Percentiles rank a stretch among this genome's conserved stretches.
Conservation (phyloP, 495 filamentous ascomycete genomes). For the Bacidia gigantensis region DNA sequence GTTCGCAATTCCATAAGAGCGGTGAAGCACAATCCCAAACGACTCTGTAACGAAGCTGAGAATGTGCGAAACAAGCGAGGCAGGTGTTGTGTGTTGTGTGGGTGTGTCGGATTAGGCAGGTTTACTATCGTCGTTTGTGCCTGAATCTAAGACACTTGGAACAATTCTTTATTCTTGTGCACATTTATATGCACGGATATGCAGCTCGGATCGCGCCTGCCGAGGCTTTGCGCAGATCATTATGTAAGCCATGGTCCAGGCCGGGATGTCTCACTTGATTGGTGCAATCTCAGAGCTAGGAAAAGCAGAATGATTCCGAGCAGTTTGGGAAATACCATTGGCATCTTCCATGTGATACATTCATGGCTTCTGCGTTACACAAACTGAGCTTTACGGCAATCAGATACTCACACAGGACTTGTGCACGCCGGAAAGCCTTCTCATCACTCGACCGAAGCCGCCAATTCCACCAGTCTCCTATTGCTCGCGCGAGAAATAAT, state of each 20-base stretch:
- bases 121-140: neutral
- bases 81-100: neutral
- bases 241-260: no score
- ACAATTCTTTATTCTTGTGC: no score
- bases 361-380: constrained; percentile 27
- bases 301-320: no score
- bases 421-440: constrained; percentile 6
- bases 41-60: neutral
- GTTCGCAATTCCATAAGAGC: constrained; percentile 19
- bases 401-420: constrained; percentile 14
- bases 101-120: neutral
- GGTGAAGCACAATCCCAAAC: neutral
- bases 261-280: no score
- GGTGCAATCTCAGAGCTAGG: no score
- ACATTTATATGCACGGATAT: no score
- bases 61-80: neutral
- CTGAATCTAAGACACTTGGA: neutral
- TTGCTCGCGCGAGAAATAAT: constrained; percentile 27
- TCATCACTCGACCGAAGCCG: constrained; percentile 20
- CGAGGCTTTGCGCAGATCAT: no score
- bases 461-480: constrained; percentile 29
- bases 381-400: constrained; percentile 19
- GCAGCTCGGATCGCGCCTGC: neutral
- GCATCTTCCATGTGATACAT: no score
- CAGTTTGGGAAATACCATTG: no score